Base-by-base conservation (phyloP, 2,329 filamentous ascomycete species). In the Talaromyces albobiverticillius region DNA sequence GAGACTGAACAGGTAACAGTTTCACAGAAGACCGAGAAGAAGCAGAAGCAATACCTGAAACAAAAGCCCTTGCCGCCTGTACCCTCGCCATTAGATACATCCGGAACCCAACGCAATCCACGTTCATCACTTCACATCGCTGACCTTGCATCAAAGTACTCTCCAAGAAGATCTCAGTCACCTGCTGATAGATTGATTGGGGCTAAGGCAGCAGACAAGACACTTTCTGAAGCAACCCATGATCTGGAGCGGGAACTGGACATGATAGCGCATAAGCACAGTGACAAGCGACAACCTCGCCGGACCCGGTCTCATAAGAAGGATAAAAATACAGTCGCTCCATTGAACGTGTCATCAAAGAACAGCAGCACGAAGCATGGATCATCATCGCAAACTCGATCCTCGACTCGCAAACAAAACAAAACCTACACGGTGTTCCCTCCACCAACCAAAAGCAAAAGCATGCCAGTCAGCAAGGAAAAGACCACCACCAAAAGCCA, bases 21-120 rank as follows among this genome's bases (percentile, higher is more conserved):
- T 8, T 45, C 49, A 22, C 23, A 9, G 14, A 14, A 18, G 18
- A 45, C 7, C 9, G n/a, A 2, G 10, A 42, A n/a, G n/a, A 38
- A 42, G 25, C n/a, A 14, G 10, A 18, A 45, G 25, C 29, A 46
- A 41, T 62, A 71, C 20, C 52, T 67, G 18, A 68, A 61, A 53
- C 71, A 74, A 51, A 76, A 76, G 48, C 71, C 73, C 7, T 64
- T 76, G 4, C 73, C 74, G 14, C 62, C 66, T 4, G 69, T 70
- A 20, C 72, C 23, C 29, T 48, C 20, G 31, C 53, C 25, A 36
- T 43, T 46, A 38, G 26, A 11, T 56, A 55, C 46, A n/a, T 38
- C 46, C 53, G 52, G 23, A 54, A 16, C 51, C 40, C 48, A 46
- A 43, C 40, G 40, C 51, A 9, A 16, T 25, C 56, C 9, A 42